Evolutionary conservation across 129 eudicot genomes (phyloP).

Genomic region (Arctium minus): DNA sequence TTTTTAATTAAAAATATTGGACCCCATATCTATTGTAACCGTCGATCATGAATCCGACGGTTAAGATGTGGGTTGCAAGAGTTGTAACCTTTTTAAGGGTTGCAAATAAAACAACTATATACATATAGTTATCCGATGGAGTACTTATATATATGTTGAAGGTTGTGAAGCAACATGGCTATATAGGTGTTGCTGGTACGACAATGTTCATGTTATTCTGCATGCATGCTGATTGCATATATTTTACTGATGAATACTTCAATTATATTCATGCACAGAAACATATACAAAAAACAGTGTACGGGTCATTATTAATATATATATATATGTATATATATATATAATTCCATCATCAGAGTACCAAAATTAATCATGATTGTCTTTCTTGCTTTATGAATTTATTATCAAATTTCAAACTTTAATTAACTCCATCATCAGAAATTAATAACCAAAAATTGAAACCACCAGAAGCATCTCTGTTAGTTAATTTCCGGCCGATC

Average conservation of each 20-base stretch:
- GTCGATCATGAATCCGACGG: too few species aligned
- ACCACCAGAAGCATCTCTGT: background rate
- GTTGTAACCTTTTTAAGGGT: too few species aligned
- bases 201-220: constrained; percentile 3
- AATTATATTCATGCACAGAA: constrained; percentile 18
- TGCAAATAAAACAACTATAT: too few species aligned
- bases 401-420: background rate
- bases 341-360: background rate
- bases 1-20: too few species aligned
- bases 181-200: background rate
- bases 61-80: too few species aligned
- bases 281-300: background rate
- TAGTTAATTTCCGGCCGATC: background rate
- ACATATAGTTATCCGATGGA: background rate
- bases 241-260: background rate
- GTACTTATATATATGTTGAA: background rate
- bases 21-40: too few species aligned
- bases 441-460: background rate
- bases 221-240: background rate
- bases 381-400: background rate
- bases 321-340: too few species aligned
- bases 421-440: background rate
- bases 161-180: background rate
- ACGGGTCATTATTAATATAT: background rate
- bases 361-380: background rate